phyloP scores from a whole-genome alignment of 2,329 filamentous ascomycete genomes.

The Scytalidium sp. region DNA sequence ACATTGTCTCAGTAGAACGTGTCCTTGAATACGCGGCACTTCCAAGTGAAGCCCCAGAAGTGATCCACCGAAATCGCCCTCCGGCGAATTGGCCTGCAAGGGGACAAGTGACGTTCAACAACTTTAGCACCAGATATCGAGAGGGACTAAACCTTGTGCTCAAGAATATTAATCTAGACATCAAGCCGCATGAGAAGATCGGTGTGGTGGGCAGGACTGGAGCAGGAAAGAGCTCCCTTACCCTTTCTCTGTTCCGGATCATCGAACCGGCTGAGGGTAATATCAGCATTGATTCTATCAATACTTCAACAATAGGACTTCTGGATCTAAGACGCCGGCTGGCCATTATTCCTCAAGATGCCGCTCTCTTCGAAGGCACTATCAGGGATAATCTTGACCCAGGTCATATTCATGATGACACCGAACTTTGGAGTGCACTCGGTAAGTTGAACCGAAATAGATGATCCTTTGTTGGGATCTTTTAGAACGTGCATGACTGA shows the following conservation, averaged over 20 bases:
- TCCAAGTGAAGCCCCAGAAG: slow-evolving; percentile 91
- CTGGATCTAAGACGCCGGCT: slow-evolving; percentile 84
- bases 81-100: slow-evolving; percentile 88
- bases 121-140: slow-evolving; percentile 92
- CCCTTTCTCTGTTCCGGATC: slow-evolving; percentile 88
- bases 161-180: slow-evolving; percentile 86
- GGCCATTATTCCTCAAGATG: slow-evolving; percentile 97
- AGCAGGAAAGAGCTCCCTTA: slow-evolving; percentile 92
- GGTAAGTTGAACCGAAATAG: slow-evolving; percentile 62
- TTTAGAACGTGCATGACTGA: slow-evolving; percentile 30
- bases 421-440: slow-evolving; percentile 92
- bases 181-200: slow-evolving; percentile 97
- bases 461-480: neutral
- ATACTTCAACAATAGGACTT: slow-evolving; percentile 87
- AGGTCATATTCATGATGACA: slow-evolving; percentile 92
- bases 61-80: slow-evolving; percentile 83
- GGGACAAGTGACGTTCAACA: slow-evolving; percentile 84
- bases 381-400: slow-evolving; percentile 95
- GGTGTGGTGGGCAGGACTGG: slow-evolving; percentile 95
- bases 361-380: slow-evolving; percentile 89
- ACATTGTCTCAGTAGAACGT: slow-evolving; percentile 97
- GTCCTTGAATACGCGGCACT: slow-evolving; percentile 92
- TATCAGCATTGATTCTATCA: slow-evolving; percentile 85
- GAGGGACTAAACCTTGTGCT: slow-evolving; percentile 86
- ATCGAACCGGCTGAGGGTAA: slow-evolving; percentile 83